Evolutionary conservation across 495 filamentous ascomycete species (phyloP), one percentile per base, ranked within the genome.

Genomic region (Annulohypoxylon nitens): DNA sequence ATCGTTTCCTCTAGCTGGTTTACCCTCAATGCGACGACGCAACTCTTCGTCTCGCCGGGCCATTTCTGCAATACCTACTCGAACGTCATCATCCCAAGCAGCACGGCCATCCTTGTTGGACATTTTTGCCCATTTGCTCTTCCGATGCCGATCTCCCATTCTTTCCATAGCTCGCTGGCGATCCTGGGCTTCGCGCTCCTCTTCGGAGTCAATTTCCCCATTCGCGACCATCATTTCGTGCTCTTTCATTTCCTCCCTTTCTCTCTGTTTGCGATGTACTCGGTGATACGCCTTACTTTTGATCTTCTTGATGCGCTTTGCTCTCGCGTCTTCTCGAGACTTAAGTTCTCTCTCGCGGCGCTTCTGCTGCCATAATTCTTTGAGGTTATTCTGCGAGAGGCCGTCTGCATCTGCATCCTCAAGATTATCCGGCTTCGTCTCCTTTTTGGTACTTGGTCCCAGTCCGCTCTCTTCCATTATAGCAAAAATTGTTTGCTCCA

Each of bases 251-350:
- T 92, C 90, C 47, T 91, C 82, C 65, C 89, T 89, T 77, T 93
- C 89, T 11, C 90, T 87, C 74, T 97, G 93, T 75, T 93, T 97
- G 39, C 96, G 90, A 78, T 98, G 97, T 23, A 98, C 90, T 58
- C 94, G 90, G 16, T 94, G 91, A 76, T 95, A 99, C 0, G 94
- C 88, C 76, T 97, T 98, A 75, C 91, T 94, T 84, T 99, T 99
- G 79, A 99, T 99, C 84, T 98, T 98, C 81, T 97, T 97, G 80
- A 99, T 92, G 2, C 96, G 90, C 81, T 95, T 97, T 3, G 94
- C 88, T 60, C 93, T 90, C 0, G 91, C 88, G 79, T 97, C 92
- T 78, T 99, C 97, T n/a, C 95, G 87, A 67, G 97, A 97, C 54
- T 97, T 83, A 4, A 98, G 81, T 71, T 98, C 96, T 64, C 97